phyloP scores from a whole-genome alignment of 2,329 filamentous ascomycete species.

The Paecilomyces formosus region DNA sequence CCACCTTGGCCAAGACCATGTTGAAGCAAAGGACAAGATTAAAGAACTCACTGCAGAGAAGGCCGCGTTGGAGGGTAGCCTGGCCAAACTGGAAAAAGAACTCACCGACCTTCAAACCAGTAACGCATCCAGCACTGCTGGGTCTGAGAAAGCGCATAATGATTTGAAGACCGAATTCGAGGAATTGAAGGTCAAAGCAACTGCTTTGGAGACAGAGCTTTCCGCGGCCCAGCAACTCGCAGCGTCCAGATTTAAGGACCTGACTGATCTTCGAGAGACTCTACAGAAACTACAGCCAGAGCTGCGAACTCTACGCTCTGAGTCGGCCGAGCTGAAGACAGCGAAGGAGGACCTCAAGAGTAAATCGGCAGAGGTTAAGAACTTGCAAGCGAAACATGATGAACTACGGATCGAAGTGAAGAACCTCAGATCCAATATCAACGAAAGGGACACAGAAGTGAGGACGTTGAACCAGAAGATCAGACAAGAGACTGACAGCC shows the following conservation, averaged over 20 bases:
- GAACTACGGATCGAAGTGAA: slow-evolving; percentile 70
- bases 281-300: slow-evolving; percentile 83
- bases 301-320: slow-evolving; percentile 67
- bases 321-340: slow-evolving; percentile 65
- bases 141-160: slow-evolving; percentile 43
- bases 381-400: slow-evolving; percentile 74
- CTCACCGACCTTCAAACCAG: slow-evolving; percentile 49
- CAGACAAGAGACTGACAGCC: slow-evolving; percentile 62
- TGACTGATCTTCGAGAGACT: slow-evolving; percentile 70
- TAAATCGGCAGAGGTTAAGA: slow-evolving; percentile 57
- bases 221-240: slow-evolving; percentile 80
- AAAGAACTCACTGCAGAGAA: slow-evolving; percentile 64
- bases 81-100: slow-evolving; percentile 64
- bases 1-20: slow-evolving; percentile 72
- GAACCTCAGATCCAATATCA: slow-evolving; percentile 59
- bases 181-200: slow-evolving; percentile 62
- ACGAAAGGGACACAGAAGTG: slow-evolving; percentile 71
- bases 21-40: slow-evolving; percentile 69
- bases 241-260: slow-evolving; percentile 78
- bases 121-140: slow-evolving; percentile 38
- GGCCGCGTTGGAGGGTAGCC: slow-evolving; percentile 53
- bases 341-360: slow-evolving; percentile 66
- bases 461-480: slow-evolving; percentile 72
- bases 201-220: slow-evolving; percentile 71
- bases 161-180: slow-evolving; percentile 60